Evolutionary conservation across 371 early-diverging fungal species (phyloP).

Genomic region (Rhizopus arrhizus): DNA sequence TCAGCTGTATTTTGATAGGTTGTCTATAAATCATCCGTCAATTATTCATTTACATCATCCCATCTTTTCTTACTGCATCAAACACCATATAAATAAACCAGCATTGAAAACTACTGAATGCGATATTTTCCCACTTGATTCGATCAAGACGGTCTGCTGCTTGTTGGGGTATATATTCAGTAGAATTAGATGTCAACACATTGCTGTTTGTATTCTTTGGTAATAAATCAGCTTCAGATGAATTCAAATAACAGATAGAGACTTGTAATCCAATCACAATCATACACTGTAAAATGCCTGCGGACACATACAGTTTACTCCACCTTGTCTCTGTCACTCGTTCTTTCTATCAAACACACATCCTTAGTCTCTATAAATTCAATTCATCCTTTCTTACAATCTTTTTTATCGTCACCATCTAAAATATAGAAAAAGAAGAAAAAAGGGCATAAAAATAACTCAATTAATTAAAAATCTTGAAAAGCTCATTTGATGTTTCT

Average conservation of each 20-base stretch:
- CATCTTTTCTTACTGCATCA: conserved; percentile 45
- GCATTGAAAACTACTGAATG: conserved; percentile 33
- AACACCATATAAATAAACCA: conserved; percentile 38
- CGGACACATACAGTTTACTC: conserved; percentile 33
- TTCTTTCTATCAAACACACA: background rate
- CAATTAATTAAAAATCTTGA: background rate
- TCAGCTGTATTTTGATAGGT: conserved; percentile 50
- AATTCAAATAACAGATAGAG: conserved; percentile 26
- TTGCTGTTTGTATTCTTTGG: conserved; percentile 12
- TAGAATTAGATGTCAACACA: conserved; percentile 8
- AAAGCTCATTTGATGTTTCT: background rate
- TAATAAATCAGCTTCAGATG: conserved; percentile 20
- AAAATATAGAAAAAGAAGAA: conserved; percentile 1
- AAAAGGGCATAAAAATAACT: background rate
- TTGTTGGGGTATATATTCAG: conserved; percentile 10
- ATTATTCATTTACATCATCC: background rate
- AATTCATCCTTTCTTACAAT: background rate
- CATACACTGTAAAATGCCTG: conserved; percentile 27
- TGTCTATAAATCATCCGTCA: conserved; percentile 29
- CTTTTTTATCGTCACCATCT: background rate
- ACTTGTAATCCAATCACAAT: conserved; percentile 28
- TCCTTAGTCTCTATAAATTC: background rate
- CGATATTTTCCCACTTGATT: conserved; percentile 39
- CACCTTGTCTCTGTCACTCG: conserved; percentile 35
- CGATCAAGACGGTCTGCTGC: conserved; percentile 26